Evolutionary conservation across 108 stramenopile species (phyloP).

Genomic region (Asterionellopsis glacialis): DNA sequence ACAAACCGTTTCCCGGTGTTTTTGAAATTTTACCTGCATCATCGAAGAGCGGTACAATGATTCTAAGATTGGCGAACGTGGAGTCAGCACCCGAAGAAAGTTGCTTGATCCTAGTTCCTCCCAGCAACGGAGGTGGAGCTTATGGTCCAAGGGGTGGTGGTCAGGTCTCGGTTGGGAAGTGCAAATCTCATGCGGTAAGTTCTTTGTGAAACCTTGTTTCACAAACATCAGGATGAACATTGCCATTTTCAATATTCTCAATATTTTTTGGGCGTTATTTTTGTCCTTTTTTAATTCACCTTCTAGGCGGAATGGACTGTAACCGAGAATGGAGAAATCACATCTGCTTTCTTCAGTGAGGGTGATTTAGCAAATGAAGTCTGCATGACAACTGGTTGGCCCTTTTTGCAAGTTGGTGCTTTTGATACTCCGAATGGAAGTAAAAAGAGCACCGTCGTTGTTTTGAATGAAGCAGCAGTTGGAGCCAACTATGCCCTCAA

Average conservation of each 20-base stretch:
- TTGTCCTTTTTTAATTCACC: neutral
- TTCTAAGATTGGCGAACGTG: constrained; percentile 14
- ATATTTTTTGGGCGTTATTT: neutral
- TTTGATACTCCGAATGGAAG: constrained; percentile 59
- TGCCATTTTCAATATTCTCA: neutral
- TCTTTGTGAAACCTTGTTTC: neutral
- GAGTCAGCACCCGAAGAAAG: constrained; percentile 16
- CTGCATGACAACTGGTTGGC: constrained; percentile 90
- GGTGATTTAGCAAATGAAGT: constrained; percentile 41
- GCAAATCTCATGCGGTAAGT: constrained; percentile 33
- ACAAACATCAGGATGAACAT: neutral
- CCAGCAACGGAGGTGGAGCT: constrained; percentile 70
- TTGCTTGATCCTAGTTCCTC: constrained; percentile 42
- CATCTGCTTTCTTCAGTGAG: constrained; percentile 36
- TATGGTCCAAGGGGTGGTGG: constrained; percentile 71
- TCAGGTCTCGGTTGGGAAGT: constrained; percentile 57
- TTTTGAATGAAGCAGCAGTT: constrained; percentile 70
- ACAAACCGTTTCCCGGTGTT: constrained; percentile 9
- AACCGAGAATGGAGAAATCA: constrained; percentile 49
- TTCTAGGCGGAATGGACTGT: constrained; percentile 46
- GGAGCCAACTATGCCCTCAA: constrained; percentile 73
- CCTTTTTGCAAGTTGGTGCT: constrained; percentile 80
- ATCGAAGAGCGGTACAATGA: constrained; percentile 13
- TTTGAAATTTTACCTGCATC: constrained; percentile 35
- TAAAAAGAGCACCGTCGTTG: constrained; percentile 47